Evolutionary conservation across 768 basidiomycete species (phyloP).

Genomic region (Xerocomus spinulosus): DNA sequence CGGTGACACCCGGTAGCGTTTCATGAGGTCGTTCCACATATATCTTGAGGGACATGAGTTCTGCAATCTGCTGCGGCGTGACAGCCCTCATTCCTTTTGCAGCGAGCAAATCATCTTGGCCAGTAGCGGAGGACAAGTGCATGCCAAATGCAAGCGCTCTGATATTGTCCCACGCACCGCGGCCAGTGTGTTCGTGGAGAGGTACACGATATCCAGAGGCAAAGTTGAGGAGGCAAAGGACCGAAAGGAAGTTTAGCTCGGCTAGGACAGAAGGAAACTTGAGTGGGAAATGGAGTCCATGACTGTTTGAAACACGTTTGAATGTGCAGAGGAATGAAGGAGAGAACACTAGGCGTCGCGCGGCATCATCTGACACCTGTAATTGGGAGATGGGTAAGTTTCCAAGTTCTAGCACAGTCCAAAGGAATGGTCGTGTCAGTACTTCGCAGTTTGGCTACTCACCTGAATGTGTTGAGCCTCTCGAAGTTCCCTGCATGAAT

Average conservation of each 20-base stretch:
- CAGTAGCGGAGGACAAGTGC: constrained; percentile 60
- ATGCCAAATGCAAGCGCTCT: constrained; percentile 68
- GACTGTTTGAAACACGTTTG: constrained; percentile 53
- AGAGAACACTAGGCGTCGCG: constrained; percentile 61
- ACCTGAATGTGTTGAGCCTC: constrained; percentile 49
- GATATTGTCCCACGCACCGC: constrained; percentile 83
- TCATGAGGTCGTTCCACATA: constrained; percentile 71
- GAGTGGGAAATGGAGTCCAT: constrained; percentile 75
- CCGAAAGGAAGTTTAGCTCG: constrained; percentile 78
- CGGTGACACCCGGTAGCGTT: constrained; percentile 58
- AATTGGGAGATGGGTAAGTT: constrained; percentile 10
- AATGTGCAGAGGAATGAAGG: constrained; percentile 60
- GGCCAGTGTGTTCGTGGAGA: constrained; percentile 65
- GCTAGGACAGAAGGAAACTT: constrained; percentile 67
- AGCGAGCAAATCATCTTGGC: constrained; percentile 54
- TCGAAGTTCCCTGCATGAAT: constrained; percentile 48
- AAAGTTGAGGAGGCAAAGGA: constrained; percentile 79
- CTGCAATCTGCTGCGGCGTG: constrained; percentile 55
- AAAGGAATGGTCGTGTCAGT: too few relatives aligned
- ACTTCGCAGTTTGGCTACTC: constrained; percentile 26
- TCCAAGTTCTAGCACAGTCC: too few relatives aligned
- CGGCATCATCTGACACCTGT: constrained; percentile 55
- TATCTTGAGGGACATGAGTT: constrained; percentile 64
- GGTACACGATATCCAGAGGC: constrained; percentile 75
- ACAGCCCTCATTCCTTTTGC: constrained; percentile 61